phyloP scores from a whole-genome alignment of 2,329 filamentous ascomycete genomes.

The Stachybotrys elegans region DNA sequence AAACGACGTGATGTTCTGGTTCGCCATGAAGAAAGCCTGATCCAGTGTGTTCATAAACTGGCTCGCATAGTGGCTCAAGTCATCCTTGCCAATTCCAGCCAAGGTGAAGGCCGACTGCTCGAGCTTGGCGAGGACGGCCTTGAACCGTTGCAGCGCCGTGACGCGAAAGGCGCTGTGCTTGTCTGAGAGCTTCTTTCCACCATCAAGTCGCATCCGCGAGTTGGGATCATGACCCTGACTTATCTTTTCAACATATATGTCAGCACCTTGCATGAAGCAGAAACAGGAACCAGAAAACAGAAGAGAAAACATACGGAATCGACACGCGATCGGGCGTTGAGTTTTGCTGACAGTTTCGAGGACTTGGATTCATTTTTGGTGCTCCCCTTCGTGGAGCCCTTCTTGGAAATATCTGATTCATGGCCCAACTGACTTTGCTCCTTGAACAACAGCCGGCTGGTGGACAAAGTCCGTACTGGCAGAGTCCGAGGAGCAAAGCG shows the following conservation, averaged over 20 bases:
- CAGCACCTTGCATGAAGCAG: no score
- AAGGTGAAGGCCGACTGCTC: slow-evolving; percentile 15
- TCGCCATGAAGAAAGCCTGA: slow-evolving; percentile 40
- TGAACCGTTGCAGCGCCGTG: slow-evolving; percentile 30
- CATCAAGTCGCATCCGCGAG: slow-evolving; percentile 22
- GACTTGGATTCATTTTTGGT: no score
- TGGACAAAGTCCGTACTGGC: no score
- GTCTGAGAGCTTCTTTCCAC: slow-evolving; percentile 16
- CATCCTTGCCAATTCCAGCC: slow-evolving; percentile 26
- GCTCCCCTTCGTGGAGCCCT: no score
- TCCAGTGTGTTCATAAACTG: slow-evolving; percentile 41
- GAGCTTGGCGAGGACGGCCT: slow-evolving; percentile 24
- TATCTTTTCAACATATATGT: no score
- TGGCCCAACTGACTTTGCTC: no score
- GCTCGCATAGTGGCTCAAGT: slow-evolving; percentile 38
- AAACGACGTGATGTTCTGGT: slow-evolving; percentile 29
- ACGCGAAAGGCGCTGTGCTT: slow-evolving; percentile 27
- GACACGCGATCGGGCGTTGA: slow-evolving; percentile 11
- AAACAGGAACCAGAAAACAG: no score
- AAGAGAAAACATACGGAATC: no score
- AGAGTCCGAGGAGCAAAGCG: no score
- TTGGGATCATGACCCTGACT: slow-evolving; percentile 29
- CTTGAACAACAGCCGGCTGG: no score
- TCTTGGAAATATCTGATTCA: no score
- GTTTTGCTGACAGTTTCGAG: no score